A percentile compares a stretch with the other conserved stretches of the same genome.
These are phyloP conservation scores for Malassezia nana DNA, from an alignment of 1,284 basidiomycete genomes.

Conservation along the genomic window DNA sequence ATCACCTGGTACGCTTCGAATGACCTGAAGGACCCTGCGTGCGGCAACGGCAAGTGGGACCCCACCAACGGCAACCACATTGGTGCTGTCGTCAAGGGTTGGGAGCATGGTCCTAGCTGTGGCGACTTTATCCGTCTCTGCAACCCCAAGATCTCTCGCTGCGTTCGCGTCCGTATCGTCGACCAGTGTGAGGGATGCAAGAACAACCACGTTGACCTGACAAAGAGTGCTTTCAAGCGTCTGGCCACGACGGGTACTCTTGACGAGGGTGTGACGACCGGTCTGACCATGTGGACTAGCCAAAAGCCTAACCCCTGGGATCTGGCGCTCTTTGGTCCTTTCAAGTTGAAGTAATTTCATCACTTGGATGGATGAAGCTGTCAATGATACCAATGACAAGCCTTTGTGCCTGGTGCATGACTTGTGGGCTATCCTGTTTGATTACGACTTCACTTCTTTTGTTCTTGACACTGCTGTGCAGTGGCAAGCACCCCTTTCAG, in stretches of 20 bases:
- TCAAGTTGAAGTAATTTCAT: conserved; percentile 20
- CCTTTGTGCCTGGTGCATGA: conserved; percentile 4
- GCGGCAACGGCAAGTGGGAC: conserved; percentile 37
- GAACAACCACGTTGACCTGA: conserved; percentile 33
- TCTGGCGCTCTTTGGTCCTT: conserved; percentile 31
- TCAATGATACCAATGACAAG: background rate
- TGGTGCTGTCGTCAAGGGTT: conserved; percentile 32
- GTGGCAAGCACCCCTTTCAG: background rate
- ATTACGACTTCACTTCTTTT: background rate
- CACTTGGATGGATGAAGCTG: background rate
- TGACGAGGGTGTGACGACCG: conserved; percentile 31
- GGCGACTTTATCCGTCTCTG: conserved; percentile 44
- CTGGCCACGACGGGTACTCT: conserved; percentile 29
- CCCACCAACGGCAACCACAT: conserved; percentile 37
- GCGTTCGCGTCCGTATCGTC: conserved; percentile 31
- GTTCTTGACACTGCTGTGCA: background rate
- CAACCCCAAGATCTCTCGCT: conserved; percentile 20
- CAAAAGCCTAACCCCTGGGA: conserved; percentile 34
- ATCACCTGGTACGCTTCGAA: conserved; percentile 43
- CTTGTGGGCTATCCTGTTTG: background rate
- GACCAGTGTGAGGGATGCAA: conserved; percentile 42
- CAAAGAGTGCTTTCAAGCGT: conserved; percentile 40
- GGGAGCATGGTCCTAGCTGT: conserved; percentile 31
- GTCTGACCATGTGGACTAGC: conserved; percentile 30
- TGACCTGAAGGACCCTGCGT: conserved; percentile 38